A percentile compares a stretch with the other conserved stretches of the same genome.
Conservation (phyloP, 768 basidiomycete genomes). For the Crucibulum laeve region DNA sequence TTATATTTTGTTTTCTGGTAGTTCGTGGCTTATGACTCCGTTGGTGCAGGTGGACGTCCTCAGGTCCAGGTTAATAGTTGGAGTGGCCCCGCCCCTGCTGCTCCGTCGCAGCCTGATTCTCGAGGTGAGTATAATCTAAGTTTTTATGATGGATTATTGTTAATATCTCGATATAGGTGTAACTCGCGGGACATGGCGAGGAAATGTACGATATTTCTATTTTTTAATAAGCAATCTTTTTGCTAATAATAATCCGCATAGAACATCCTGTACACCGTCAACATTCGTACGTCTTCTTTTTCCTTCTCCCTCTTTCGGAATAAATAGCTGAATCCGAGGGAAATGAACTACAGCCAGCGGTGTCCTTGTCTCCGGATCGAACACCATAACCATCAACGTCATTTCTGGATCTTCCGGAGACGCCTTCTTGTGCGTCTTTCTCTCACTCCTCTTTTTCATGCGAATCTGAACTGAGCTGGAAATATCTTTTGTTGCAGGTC, state of each 20-base stretch:
- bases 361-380: conserved; percentile 21
- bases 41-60: conserved; percentile 23
- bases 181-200: conserved; percentile 31
- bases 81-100: conserved; percentile 23
- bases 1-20: neutral
- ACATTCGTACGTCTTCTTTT: conserved; percentile 23
- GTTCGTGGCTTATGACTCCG: neutral
- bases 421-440: conserved; percentile 21
- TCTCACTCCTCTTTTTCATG: neutral
- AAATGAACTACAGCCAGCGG: conserved; percentile 25
- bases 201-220: conserved; percentile 5
- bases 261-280: conserved; percentile 30
- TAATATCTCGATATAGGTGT: no score
- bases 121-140: conserved; percentile 19
- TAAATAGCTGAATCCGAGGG: no score
- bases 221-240: neutral
- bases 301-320: no score
- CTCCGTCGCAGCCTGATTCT: conserved; percentile 26
- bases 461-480: neutral
- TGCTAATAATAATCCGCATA: conserved; percentile 3
- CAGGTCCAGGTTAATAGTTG: conserved; percentile 25
- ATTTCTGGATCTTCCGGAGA: conserved; percentile 31
- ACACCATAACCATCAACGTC: conserved; percentile 25
- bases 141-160: no score
- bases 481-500: conserved; percentile 12